Base-by-base conservation (phyloP, 2,329 filamentous ascomycete species). In the Penicillium brasilianum region DNA sequence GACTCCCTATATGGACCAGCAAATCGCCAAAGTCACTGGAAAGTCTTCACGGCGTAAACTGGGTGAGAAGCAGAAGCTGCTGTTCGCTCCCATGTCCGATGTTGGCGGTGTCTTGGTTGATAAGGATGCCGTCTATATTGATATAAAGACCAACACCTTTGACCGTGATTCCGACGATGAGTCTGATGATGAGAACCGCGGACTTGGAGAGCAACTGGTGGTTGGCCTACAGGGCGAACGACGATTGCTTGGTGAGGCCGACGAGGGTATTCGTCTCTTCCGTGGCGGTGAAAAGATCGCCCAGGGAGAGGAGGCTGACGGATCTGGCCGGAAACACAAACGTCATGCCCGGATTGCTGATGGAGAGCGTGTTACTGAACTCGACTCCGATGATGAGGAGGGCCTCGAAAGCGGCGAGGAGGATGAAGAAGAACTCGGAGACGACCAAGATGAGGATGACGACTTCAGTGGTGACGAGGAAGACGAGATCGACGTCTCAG, bases 81-180 rank as follows among this genome's bases (percentile, higher is more conserved):
- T 99, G 5, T 96, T 97, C 77, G 96, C 95, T 2, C 96, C 95
- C 36, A 98, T 99, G 94, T 97, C 93, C 28, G 95, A 99, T 78
- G 93, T 97, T 36, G 96, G 93, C 66, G 95, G 95, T 71, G 87
- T 99, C 13, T 88, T 98, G 74, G 94, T 99, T 55, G 95, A 99
- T 68, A 96, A 96, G 63, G 95, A 99, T 78, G 93, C 94, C 8
- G 93, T 99, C 39, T 99, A 96, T 81, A 97, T 90, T 64, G 87
- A 90, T 71, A 79, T 90, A 46, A 90, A 88, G 73, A 87, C 85
- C 14, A 82, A 84, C 30, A 96, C 87, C 4, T 97, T 99, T 66
- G 81, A 88, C 63, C 78, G 78, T 11, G 88, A 90, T 18, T 85
- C 79, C 1, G 85, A 87, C 13, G 83, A 83, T 10, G 88, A 91